Evolutionary conservation across 1,284 basidiomycete species (phyloP).

Genomic region (Cerioporus squamosus): DNA sequence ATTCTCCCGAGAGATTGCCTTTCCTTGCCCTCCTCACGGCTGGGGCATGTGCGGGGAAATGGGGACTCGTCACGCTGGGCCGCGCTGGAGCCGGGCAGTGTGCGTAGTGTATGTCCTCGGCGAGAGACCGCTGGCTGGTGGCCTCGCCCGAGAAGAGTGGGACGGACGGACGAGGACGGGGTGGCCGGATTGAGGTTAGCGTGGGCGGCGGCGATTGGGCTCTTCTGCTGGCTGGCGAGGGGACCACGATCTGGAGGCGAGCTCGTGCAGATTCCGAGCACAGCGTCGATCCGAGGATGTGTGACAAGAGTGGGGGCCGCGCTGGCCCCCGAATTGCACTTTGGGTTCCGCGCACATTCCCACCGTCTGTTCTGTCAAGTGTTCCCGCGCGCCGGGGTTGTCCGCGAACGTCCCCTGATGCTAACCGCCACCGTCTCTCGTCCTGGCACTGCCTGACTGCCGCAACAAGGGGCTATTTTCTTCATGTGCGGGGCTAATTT

Average conservation of each 20-base stretch:
- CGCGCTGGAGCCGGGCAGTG: not conserved
- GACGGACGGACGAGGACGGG: too few relatives aligned
- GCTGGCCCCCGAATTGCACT: conserved; percentile 5
- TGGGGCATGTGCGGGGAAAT: conserved; percentile 12
- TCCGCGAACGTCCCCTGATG: conserved; percentile 22
- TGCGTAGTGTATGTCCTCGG: not conserved
- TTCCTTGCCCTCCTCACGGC: conserved; percentile 14
- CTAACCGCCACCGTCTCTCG: conserved; percentile 25
- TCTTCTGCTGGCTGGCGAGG: conserved; percentile 14
- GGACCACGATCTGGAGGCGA: conserved; percentile 17
- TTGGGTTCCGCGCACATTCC: conserved; percentile 8
- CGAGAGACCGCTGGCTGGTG: too few relatives aligned
- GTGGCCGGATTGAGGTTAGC: conserved; percentile 5
- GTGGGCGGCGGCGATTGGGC: conserved; percentile 8
- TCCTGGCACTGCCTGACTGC: conserved; percentile 24
- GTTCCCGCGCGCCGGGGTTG: conserved; percentile 7
- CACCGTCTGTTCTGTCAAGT: too few relatives aligned
- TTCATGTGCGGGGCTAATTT: conserved; percentile 29
- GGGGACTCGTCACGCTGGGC: conserved; percentile 8
- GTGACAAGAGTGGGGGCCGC: conserved; percentile 19
- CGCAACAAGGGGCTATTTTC: conserved; percentile 20
- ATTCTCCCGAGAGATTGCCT: conserved; percentile 26
- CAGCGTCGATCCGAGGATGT: conserved; percentile 26
- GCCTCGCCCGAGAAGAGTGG: too few relatives aligned
- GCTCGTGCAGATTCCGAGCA: conserved; percentile 13